Evolutionary conservation across 106 monocot genomes (phyloP), one percentile per base, ranked within the genome.

Genomic region (Hemerocallis citrina): DNA sequence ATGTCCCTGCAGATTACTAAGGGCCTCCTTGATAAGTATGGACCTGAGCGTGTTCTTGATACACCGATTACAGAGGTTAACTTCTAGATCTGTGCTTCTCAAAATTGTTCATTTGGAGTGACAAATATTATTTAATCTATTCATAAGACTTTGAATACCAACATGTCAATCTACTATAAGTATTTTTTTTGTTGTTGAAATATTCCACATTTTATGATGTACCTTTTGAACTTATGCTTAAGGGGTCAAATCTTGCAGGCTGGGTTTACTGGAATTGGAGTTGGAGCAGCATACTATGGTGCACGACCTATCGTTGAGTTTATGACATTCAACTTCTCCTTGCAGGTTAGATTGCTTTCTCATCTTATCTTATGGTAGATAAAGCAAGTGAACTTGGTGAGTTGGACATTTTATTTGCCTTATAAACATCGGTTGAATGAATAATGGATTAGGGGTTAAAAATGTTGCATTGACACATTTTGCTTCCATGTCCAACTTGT

Each of bases 321-420:
- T 64, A 93, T 93, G 93, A 93, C 85, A 35, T 89, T 85, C 42
- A 93, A 93, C 63, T 93, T 93, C 72, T 85, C 93, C 16, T 79
- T 93, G 89, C 93, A 93, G 93, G 93, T 89, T 61, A 29, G 65
- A 21, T 29, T 31, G 65, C 19, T 29, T 19, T 34, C 35, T 17
- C 8, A 2, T 29, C 27, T n/a, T n/a, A n/a, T n/a, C n/a, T 42
- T n/a, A n/a, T 17, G 29, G 33, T 57, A 19, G 20, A 20, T 19
- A 20, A 35, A 34, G 35, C n/a, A 35, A 57, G 11, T 57, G 5
- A 16, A 16, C 31, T 31, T 54, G 12, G 31, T 29, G 52, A 5
- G 4, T 3, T 51, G 51, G 28, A 51, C n/a, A n/a, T n/a, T n/a
- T n/a, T n/a, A n/a, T n/a, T n/a, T n/a, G n/a, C n/a, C n/a, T n/a